Evolutionary conservation across 2,329 filamentous ascomycete species (phyloP), one percentile per base, ranked within the genome.

Genomic region (Colletotrichum sansevieriae): DNA sequence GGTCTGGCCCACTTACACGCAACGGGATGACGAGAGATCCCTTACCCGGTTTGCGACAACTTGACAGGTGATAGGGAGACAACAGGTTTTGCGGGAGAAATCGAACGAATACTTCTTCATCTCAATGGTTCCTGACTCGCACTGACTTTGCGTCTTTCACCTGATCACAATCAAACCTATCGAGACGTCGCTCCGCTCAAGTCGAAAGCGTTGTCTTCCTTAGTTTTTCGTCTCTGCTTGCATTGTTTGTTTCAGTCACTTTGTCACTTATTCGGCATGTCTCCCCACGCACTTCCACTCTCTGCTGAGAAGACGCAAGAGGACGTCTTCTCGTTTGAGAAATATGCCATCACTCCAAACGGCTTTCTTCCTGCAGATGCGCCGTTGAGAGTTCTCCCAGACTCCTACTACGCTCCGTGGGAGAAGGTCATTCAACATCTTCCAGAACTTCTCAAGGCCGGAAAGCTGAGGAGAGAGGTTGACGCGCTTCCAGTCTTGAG

Each of bases 351-450:
- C 29, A 80, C 82, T 2, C 77, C 83, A 22, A 88, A 93, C 78
- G 94, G 93, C 43, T 97, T 97, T 77, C 86, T 97, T 5, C 93
- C 94, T 0, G 82, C 89, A 18, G 81, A 91, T 20, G 81, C 86
- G n/a, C 94, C 94, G 0, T 82, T 94, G 1, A 83, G 86, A 20
- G 74, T 80, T 18, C 83, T 97, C 4, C 84, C 90, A 0, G 86
- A 93, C 73, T 74, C 86, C 0, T 96, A 95, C 80, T 97, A 97
- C 74, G 82, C 87, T 47, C 88, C 90, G 35, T 97, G 94, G 95
- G 94, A 97, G 77, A 79, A 85, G 0, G 79, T 96, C 2, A 85
- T 90, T 2, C 83, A 85, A 18, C 89, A 92, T 61, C 82, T 97
- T 4, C 90, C 95, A 37, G 79, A 82, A 0, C 80, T 94, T 8